phyloP scores from a whole-genome alignment of 495 filamentous ascomycete species.

The Lasiosphaeris hirsuta region DNA sequence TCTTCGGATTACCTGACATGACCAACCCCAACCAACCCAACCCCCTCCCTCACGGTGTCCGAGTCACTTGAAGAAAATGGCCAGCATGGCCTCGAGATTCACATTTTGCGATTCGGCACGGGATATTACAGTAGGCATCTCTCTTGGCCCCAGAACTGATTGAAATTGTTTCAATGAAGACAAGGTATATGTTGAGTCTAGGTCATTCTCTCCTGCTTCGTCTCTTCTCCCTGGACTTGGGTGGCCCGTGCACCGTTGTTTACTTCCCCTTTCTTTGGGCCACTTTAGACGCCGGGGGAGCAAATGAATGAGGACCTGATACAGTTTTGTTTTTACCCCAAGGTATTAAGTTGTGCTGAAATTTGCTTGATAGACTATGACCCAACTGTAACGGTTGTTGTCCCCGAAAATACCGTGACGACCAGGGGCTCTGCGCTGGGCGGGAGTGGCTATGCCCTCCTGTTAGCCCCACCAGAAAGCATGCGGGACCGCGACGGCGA shows the following conservation, averaged over 20 bases:
- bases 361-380: background rate
- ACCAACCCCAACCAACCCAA: too few relatives aligned
- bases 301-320: too few relatives aligned
- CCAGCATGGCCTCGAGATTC: too few relatives aligned
- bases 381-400: constrained; percentile 1
- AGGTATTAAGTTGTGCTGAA: background rate
- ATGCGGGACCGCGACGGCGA: background rate
- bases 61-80: too few relatives aligned
- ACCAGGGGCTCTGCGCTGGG: background rate
- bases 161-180: too few relatives aligned
- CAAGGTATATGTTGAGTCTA: too few relatives aligned
- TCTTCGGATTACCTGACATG: too few relatives aligned
- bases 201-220: too few relatives aligned
- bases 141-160: too few relatives aligned
- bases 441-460: background rate
- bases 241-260: background rate
- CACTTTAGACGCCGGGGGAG: background rate
- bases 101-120: too few relatives aligned
- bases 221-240: background rate
- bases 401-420: constrained; percentile 1
- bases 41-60: too few relatives aligned
- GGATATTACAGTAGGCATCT: too few relatives aligned
- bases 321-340: background rate
- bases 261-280: background rate
- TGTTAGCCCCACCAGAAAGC: background rate